Conservation (phyloP, 2,329 filamentous ascomycete genomes). For the Talaromyces funiculosus region DNA sequence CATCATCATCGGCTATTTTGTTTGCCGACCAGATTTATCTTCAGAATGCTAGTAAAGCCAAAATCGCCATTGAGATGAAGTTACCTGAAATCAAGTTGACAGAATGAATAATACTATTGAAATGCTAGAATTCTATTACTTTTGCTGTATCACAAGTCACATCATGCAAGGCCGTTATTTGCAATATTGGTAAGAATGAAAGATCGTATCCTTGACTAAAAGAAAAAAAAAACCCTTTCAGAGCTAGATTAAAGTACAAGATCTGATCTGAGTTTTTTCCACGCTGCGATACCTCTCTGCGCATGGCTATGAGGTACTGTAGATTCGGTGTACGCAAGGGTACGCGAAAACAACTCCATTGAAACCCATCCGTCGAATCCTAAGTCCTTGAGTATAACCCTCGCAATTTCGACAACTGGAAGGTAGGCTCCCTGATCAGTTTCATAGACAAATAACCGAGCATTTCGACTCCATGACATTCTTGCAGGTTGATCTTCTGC, state of each 20-base stretch:
- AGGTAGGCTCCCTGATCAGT: constrained; percentile 58
- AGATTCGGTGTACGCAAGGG: constrained; percentile 48
- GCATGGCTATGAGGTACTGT: constrained; percentile 53
- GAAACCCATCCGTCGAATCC: constrained; percentile 64
- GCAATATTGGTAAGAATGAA: not conserved
- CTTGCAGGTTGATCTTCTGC: constrained; percentile 51
- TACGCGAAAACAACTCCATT: constrained; percentile 63
- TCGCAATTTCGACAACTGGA: constrained; percentile 55
- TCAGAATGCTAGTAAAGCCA: too few relatives aligned
- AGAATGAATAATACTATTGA: too few relatives aligned
- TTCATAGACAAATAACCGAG: constrained; percentile 61
- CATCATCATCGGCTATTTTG: not conserved
- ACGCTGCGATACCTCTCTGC: constrained; percentile 43
- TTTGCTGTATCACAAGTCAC: not conserved
- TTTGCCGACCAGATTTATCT: not conserved
- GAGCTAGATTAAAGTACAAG: not conserved
- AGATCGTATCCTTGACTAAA: not conserved
- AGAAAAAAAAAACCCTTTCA: not conserved
- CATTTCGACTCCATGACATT: constrained; percentile 75
- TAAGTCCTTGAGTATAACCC: constrained; percentile 57
- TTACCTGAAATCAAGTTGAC: too few relatives aligned
- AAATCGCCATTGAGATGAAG: too few relatives aligned
- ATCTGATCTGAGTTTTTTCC: constrained; percentile 38
- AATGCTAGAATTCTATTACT: not conserved
- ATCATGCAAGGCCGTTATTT: not conserved